Conservation (phyloP, 1,139 yeast genomes). For the Meyerozyma elateridarum region DNA sequence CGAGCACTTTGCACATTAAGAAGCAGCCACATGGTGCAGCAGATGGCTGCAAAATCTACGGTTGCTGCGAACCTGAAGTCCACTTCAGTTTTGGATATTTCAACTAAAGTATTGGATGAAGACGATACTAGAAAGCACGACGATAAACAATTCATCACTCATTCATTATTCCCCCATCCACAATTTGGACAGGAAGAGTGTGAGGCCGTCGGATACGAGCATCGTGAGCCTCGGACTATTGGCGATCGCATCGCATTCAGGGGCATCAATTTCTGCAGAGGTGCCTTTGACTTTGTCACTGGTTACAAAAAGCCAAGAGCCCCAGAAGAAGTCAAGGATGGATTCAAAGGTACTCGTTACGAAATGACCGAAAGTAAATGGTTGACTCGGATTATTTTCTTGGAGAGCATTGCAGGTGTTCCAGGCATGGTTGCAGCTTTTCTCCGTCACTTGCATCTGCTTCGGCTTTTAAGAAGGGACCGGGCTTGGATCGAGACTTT, state of each 20-base stretch:
- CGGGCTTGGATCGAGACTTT: constrained; percentile 76
- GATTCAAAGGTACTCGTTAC: constrained; percentile 43
- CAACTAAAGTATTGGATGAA: constrained; percentile 26
- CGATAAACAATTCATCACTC: constrained; percentile 30
- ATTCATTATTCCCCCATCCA: constrained; percentile 58
- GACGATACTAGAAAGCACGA: constrained; percentile 23
- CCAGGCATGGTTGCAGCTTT: constrained; percentile 78
- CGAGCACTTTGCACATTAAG: no score
- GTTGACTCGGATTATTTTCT: constrained; percentile 63
- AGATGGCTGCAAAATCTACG: no score
- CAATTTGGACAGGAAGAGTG: constrained; percentile 42
- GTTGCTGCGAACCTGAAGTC: constrained; percentile 40
- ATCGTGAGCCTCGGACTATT: constrained; percentile 44
- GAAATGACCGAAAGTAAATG: constrained; percentile 62
- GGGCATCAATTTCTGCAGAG: constrained; percentile 42
- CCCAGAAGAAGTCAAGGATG: constrained; percentile 24
- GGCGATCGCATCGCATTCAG: constrained; percentile 52
- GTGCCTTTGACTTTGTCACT: constrained; percentile 55
- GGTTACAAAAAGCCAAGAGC: constrained; percentile 56
- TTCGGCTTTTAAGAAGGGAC: constrained; percentile 59
- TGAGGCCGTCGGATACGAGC: constrained; percentile 44
- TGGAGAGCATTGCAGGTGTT: constrained; percentile 74
- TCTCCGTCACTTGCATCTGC: constrained; percentile 59
- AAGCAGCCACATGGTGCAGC: no score
- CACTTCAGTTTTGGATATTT: constrained; percentile 26